A percentile compares a stretch with the other conserved stretches of the same genome.
These are phyloP conservation scores for Barnettozyma hawaiiensis DNA, from an alignment of 1,139 yeast species.

Conservation along the genomic window DNA sequence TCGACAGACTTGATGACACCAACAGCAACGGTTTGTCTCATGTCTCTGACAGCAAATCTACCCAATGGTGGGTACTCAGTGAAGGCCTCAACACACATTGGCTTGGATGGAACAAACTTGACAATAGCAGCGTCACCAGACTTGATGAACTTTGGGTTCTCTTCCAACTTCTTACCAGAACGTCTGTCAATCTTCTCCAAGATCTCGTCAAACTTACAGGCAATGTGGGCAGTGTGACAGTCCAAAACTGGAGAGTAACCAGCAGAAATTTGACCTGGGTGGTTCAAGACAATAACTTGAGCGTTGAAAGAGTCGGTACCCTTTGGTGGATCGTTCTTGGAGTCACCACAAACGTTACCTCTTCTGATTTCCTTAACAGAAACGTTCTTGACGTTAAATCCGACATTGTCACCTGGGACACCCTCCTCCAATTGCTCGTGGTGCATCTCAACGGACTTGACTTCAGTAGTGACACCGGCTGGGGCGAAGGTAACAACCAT, in stretches of 20 bases:
- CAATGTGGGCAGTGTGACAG: constrained; percentile 43
- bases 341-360: constrained; percentile 53
- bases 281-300: no score
- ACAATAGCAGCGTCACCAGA: constrained; percentile 94
- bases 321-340: constrained; percentile 90
- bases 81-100: constrained; percentile 96
- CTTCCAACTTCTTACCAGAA: constrained; percentile 85
- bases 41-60: constrained; percentile 92
- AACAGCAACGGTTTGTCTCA: constrained; percentile 99
- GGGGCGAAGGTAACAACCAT: constrained; percentile 32
- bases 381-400: no score
- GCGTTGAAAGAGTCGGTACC: constrained; percentile 25
- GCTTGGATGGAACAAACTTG: constrained; percentile 88
- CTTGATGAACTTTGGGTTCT: constrained; percentile 79
- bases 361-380: no score
- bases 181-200: constrained; percentile 90
- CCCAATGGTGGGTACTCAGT: constrained; percentile 83
- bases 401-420: constrained; percentile 88
- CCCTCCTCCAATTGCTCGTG: constrained; percentile 84
- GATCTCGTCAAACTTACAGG: constrained; percentile 83
- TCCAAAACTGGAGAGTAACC: no score
- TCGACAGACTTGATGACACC: constrained; percentile 99
- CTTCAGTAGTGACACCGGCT: constrained; percentile 90
- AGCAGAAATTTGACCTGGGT: no score
- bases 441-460: constrained; percentile 91